phyloP scores from a whole-genome alignment of 2,329 filamentous ascomycete species.

The Hyphodiscus sp. region DNA sequence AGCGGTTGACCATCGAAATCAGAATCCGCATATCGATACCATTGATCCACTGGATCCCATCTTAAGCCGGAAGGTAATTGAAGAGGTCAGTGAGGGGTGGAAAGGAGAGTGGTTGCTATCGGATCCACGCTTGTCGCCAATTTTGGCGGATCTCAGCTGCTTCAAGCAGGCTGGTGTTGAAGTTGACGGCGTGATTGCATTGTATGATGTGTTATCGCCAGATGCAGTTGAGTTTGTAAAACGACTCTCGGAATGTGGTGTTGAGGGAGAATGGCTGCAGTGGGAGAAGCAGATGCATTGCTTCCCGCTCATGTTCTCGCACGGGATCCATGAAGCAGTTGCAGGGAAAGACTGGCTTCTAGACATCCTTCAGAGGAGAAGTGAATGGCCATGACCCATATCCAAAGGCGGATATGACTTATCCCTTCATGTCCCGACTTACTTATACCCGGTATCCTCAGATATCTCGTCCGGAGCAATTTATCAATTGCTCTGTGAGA shows the following conservation, averaged over 20 bases:
- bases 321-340: too few species aligned
- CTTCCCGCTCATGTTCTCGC: slow-evolving; percentile 8
- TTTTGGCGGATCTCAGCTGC: slow-evolving; percentile 13
- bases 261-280: slow-evolving; percentile 17
- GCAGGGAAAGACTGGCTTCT: too few species aligned
- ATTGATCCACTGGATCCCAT: slow-evolving; percentile 12
- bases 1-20: slow-evolving; percentile 15
- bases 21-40: slow-evolving; percentile 14
- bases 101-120: slow-evolving; percentile 5
- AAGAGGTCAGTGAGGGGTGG: slow-evolving; percentile 15
- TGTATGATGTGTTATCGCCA: slow-evolving; percentile 13
- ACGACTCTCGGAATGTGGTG: slow-evolving; percentile 8
- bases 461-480: too few species aligned
- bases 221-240: slow-evolving; percentile 16
- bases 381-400: too few species aligned
- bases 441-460: too few species aligned
- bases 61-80: slow-evolving; percentile 10
- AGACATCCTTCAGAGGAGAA: too few species aligned
- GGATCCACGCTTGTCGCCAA: slow-evolving; percentile 15
- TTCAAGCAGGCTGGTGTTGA: slow-evolving; percentile 14
- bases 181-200: slow-evolving; percentile 17
- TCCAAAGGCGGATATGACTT: too few species aligned
- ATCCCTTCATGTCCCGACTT: too few species aligned
- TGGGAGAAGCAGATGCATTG: slow-evolving; percentile 23
- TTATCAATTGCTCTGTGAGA: too few species aligned